Percentiles rank a stretch among this genome's conserved stretches.
Evolutionary conservation across 768 basidiomycete genomes (phyloP).

Genomic region (Boletus bicolor): DNA sequence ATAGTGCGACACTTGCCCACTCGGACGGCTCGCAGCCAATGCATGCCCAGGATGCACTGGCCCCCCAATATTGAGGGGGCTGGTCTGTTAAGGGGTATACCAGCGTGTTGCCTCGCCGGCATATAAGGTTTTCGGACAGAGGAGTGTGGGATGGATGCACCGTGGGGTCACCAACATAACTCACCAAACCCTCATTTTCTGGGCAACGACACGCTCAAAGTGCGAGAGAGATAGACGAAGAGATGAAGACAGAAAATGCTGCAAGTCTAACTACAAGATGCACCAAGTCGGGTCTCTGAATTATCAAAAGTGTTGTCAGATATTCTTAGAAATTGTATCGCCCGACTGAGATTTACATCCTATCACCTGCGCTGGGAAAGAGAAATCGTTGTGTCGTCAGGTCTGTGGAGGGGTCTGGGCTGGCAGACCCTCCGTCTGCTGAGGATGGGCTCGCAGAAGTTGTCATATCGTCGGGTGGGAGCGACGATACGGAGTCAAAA

Average conservation of each 20-base stretch:
- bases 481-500: conserved; percentile 17
- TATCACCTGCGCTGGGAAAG: conserved; percentile 16
- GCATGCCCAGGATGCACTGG: not conserved
- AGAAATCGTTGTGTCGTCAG: conserved; percentile 12
- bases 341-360: conserved; percentile 10
- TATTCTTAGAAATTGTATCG: not conserved
- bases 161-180: not conserved
- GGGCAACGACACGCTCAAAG: not conserved
- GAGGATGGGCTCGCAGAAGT: conserved; percentile 25
- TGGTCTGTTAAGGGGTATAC: not conserved
- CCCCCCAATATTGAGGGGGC: not conserved
- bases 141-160: not conserved
- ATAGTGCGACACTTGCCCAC: not conserved
- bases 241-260: not conserved
- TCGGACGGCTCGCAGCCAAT: not conserved
- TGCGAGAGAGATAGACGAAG: not conserved
- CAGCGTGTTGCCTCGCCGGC: not conserved
- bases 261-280: not conserved
- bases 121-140: not conserved
- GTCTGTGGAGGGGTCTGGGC: conserved; percentile 21
- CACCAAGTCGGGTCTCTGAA: not conserved
- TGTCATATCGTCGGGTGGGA: conserved; percentile 16
- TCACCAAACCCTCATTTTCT: not conserved
- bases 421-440: conserved; percentile 15
- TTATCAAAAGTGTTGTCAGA: not conserved